Conservation (phyloP, 2,329 filamentous ascomycete species). For the Diaporthe nobilis region DNA sequence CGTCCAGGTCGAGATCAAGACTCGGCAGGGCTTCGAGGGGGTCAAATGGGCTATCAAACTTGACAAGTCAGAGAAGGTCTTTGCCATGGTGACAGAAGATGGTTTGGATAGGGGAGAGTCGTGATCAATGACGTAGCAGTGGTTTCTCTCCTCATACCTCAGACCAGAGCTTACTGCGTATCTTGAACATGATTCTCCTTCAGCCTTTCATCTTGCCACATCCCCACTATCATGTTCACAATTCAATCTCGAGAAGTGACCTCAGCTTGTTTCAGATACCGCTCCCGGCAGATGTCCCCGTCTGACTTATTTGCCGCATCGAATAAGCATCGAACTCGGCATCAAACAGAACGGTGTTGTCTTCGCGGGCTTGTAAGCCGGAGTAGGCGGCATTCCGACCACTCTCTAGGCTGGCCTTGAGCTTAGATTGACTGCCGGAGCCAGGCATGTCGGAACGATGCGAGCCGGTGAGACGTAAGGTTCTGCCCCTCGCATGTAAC, state of each 20-base stretch:
- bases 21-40: constrained; percentile 14
- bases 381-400: background rate
- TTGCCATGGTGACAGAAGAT: constrained; percentile 41
- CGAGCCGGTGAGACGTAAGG: background rate
- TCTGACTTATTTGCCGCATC: background rate
- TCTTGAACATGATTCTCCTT: background rate
- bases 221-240: no score
- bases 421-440: background rate
- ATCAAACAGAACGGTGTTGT: background rate
- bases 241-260: constrained; percentile 23
- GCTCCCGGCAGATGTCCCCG: background rate
- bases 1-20: constrained; percentile 34
- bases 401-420: background rate
- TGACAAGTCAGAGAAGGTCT: constrained; percentile 20
- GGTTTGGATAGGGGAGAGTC: constrained; percentile 25
- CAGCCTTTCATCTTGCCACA: no score
- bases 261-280: background rate
- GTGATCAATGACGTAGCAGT: background rate
- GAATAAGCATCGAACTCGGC: background rate
- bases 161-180: background rate
- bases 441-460: background rate
- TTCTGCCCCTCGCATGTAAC: background rate
- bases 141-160: background rate
- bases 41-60: constrained; percentile 30
- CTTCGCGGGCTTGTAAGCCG: background rate